These are phyloP conservation scores for Melanogaster broomeanus DNA, from an alignment of 768 basidiomycete genomes.

Conservation along the genomic window DNA sequence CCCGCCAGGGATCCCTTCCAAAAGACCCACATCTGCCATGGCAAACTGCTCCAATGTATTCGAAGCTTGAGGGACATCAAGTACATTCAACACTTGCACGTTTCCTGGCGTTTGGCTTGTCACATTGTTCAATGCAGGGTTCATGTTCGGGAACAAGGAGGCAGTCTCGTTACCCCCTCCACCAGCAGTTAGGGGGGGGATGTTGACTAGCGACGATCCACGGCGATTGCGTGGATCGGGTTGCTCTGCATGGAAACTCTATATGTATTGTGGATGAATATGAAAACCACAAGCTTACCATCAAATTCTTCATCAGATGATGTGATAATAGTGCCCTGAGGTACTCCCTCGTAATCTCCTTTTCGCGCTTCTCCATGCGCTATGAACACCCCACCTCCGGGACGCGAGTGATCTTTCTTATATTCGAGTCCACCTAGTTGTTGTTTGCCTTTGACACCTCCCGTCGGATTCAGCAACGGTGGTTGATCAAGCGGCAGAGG, in stretches of 20 bases:
- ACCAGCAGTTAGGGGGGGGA: conserved; percentile 45
- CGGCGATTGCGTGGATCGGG: conserved; percentile 11
- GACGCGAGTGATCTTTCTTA: conserved; percentile 75
- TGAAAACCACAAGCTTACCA: conserved; percentile 43
- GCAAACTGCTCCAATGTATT: conserved; percentile 63
- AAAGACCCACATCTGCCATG: conserved; percentile 63
- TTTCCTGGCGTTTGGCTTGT: conserved; percentile 40
- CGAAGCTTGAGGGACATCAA: conserved; percentile 60
- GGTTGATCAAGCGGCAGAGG: conserved; percentile 53
- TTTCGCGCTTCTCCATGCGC: conserved; percentile 51
- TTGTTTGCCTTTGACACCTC: conserved; percentile 60
- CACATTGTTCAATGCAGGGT: conserved; percentile 69
- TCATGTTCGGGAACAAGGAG: conserved; percentile 56
- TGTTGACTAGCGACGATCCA: conserved; percentile 53
- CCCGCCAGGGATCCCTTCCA: conserved; percentile 78
- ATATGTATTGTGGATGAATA: conserved; percentile 6
- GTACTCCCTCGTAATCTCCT: conserved; percentile 53
- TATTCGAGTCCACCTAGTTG: conserved; percentile 62
- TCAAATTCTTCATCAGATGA: conserved; percentile 48
- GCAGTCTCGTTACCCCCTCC: conserved; percentile 33
- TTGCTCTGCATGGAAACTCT: conserved; percentile 10
- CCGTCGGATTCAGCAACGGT: conserved; percentile 78
- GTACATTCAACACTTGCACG: conserved; percentile 77
- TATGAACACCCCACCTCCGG: conserved; percentile 87
- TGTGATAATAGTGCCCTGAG: conserved; percentile 55